Conservation (phyloP, 1,284 basidiomycete genomes). For the Serendipita sp. region DNA sequence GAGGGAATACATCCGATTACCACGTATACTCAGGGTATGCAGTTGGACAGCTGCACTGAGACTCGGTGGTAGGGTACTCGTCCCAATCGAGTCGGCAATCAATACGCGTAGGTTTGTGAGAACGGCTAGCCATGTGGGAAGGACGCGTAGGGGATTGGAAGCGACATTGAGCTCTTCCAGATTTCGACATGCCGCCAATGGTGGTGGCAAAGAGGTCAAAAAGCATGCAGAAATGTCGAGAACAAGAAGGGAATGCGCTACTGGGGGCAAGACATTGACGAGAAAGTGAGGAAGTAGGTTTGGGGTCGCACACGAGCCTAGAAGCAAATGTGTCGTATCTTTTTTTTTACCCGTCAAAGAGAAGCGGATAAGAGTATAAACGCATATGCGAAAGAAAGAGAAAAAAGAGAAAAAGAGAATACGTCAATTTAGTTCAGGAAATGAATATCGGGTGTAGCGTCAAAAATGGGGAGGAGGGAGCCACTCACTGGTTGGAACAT, state of each 20-base stretch:
- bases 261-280: slow-evolving; percentile 49
- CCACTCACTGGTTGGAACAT: slow-evolving; percentile 50
- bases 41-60: slow-evolving; percentile 56
- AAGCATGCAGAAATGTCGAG: slow-evolving; percentile 84
- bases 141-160: slow-evolving; percentile 70
- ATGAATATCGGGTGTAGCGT: too few relatives aligned
- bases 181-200: slow-evolving; percentile 57
- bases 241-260: slow-evolving; percentile 64
- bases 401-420: slow-evolving; percentile 11
- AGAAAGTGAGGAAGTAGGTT: slow-evolving; percentile 65
- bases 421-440: not conserved
- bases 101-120: slow-evolving; percentile 71
- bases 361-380: not conserved
- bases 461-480: not conserved
- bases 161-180: slow-evolving; percentile 93
- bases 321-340: slow-evolving; percentile 83
- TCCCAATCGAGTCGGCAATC: slow-evolving; percentile 76
- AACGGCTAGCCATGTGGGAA: slow-evolving; percentile 71
- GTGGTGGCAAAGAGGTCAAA: slow-evolving; percentile 65
- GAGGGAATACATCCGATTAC: slow-evolving; percentile 79
- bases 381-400: not conserved
- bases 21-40: slow-evolving; percentile 75
- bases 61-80: slow-evolving; percentile 54
- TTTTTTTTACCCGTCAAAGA: slow-evolving; percentile 30
- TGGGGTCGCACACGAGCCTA: slow-evolving; percentile 62